These are phyloP conservation scores for Cercospora beticola DNA, from an alignment of 2,329 filamentous ascomycete species.

Conservation along the genomic window DNA sequence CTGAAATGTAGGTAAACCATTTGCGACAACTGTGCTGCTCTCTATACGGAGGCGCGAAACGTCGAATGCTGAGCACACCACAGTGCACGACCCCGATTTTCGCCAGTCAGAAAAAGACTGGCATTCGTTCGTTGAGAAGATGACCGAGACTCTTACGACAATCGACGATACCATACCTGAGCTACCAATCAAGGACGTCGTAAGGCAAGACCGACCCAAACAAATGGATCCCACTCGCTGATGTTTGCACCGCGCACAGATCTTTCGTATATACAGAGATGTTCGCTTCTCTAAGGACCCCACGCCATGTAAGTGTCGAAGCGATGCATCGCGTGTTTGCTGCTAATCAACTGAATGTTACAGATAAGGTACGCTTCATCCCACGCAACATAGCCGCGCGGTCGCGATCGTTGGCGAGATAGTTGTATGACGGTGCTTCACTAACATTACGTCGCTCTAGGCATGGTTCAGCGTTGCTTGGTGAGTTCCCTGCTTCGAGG, in stretches of 20 bases:
- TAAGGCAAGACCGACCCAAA: slow-evolving; percentile 31
- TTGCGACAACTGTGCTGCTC: not conserved
- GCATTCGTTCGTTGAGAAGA: slow-evolving; percentile 70
- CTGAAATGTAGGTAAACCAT: slow-evolving; percentile 54
- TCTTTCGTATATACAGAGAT: slow-evolving; percentile 85
- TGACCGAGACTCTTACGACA: slow-evolving; percentile 69
- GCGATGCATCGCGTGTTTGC: not conserved
- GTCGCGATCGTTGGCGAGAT: not conserved
- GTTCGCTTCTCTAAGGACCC: slow-evolving; percentile 80
- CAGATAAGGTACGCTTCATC: slow-evolving; percentile 2
- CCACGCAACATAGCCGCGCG: not conserved
- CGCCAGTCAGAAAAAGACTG: slow-evolving; percentile 77
- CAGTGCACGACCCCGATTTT: slow-evolving; percentile 78
- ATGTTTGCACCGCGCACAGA: slow-evolving; percentile 32
- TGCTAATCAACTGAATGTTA: not conserved
- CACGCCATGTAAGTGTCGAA: slow-evolving; percentile 72
- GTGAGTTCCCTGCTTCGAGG: slow-evolving; percentile 42
- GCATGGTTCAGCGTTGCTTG: slow-evolving; percentile 82
- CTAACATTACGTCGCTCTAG: slow-evolving; percentile 43
- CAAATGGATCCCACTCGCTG: not conserved
- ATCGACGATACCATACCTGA: slow-evolving; percentile 82
- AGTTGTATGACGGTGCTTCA: not conserved
- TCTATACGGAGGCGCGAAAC: not conserved
- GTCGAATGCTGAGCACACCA: not conserved
- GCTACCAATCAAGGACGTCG: slow-evolving; percentile 78